These are phyloP conservation scores for Talaromyces atroroseus DNA, from an alignment of 2,329 filamentous ascomycete genomes.

Conservation along the genomic window DNA sequence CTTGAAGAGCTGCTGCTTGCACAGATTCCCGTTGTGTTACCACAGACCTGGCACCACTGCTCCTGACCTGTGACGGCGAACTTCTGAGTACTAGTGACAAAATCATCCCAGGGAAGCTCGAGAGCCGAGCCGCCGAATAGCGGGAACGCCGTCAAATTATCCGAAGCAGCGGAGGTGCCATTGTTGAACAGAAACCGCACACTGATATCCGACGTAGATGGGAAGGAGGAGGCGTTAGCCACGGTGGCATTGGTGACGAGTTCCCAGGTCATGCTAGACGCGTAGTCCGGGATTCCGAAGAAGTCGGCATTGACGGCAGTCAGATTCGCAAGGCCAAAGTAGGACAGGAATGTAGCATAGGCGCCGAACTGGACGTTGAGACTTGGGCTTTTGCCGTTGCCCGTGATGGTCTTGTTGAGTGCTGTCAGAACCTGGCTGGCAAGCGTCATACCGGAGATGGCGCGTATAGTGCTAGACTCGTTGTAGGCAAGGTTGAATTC, in stretches of 20 bases:
- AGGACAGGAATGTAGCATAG: conserved; percentile 56
- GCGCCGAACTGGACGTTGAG: conserved; percentile 55
- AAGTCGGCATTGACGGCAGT: conserved; percentile 55
- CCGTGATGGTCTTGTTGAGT: conserved; percentile 38
- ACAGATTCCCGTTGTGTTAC: conserved; percentile 65
- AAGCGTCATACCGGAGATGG: conserved; percentile 57
- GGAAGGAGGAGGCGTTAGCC: conserved; percentile 28
- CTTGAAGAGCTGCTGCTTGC: conserved; percentile 34
- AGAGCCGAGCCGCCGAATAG: conserved; percentile 54
- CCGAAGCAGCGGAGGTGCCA: conserved; percentile 47
- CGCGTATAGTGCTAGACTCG: conserved; percentile 43
- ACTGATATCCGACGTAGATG: conserved; percentile 45
- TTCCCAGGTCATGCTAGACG: conserved; percentile 76
- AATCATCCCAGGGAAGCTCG: conserved; percentile 63
- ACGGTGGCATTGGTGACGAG: conserved; percentile 45
- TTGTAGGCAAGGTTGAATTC: conserved; percentile 84
- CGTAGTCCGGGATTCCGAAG: conserved; percentile 75
- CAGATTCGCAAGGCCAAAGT: conserved; percentile 56
- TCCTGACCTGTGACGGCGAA: conserved; percentile 61
- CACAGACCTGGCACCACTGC: conserved; percentile 71
- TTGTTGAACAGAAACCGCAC: conserved; percentile 61
- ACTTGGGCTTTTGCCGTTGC: conserved; percentile 31
- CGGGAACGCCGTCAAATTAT: conserved; percentile 50
- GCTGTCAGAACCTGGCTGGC: conserved; percentile 54
- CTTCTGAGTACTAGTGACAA: conserved; percentile 57